phyloP scores from a whole-genome alignment of 768 basidiomycete genomes.

The Mycena epipterygia region DNA sequence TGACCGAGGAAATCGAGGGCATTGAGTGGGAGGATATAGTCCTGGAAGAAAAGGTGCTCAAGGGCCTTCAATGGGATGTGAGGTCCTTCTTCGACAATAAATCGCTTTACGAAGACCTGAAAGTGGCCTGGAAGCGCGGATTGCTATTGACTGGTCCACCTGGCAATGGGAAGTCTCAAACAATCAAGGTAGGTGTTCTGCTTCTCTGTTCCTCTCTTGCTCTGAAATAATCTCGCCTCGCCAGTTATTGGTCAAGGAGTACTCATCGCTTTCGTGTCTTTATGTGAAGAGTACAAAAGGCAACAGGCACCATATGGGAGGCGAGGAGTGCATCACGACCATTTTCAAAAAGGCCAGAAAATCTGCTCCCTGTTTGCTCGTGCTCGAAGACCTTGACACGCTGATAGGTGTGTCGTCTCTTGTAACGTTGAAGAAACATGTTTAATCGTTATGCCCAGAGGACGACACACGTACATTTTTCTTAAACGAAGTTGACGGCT shows the following conservation, averaged over 20 bases:
- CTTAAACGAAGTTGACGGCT: slow-evolving; percentile 12
- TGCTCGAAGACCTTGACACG: slow-evolving; percentile 11
- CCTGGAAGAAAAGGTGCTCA: background rate
- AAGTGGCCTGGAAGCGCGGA: slow-evolving; percentile 11
- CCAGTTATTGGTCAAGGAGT: slow-evolving; percentile 13
- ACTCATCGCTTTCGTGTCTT: background rate
- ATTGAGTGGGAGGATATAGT: background rate
- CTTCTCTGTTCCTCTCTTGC: slow-evolving; percentile 8
- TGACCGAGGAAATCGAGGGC: background rate
- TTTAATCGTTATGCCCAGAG: slow-evolving; percentile 11
- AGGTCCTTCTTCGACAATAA: background rate
- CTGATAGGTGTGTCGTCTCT: slow-evolving; percentile 11
- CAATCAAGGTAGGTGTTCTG: slow-evolving; percentile 5
- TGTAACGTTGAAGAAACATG: slow-evolving; percentile 1
- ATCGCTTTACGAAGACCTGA: slow-evolving; percentile 10
- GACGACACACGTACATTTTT: background rate
- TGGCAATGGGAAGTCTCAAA: slow-evolving; percentile 2
- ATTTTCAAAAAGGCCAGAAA: slow-evolving; percentile 14
- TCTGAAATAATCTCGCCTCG: slow-evolving; percentile 6
- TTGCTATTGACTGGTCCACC: background rate
- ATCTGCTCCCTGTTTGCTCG: slow-evolving; percentile 12
- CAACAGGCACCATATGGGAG: background rate
- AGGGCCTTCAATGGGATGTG: background rate
- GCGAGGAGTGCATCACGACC: background rate
- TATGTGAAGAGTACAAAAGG: slow-evolving; percentile 16